Evolutionary conservation across 2,329 filamentous ascomycete species (phyloP).

Genomic region (Penicillium glabrum): DNA sequence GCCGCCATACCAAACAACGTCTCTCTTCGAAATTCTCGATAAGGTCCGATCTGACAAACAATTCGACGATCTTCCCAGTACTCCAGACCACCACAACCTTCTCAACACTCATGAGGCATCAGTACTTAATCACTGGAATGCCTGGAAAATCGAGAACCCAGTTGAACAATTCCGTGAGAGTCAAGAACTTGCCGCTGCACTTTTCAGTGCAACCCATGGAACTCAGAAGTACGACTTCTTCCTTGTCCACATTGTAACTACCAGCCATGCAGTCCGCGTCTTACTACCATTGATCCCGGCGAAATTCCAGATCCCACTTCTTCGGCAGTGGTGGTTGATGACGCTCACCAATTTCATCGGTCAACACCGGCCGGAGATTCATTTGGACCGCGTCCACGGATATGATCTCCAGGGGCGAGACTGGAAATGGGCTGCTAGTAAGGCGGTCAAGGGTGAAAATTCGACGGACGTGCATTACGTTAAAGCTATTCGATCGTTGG

Average conservation of each 20-base stretch:
- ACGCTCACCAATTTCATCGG: conserved; percentile 75
- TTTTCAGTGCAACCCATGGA: conserved; percentile 38
- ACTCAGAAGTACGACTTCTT: conserved; percentile 72
- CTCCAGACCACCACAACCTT: conserved; percentile 63
- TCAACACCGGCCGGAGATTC: conserved; percentile 70
- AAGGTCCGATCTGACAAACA: conserved; percentile 67
- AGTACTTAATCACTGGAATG: conserved; percentile 86
- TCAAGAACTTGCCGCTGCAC: conserved; percentile 54
- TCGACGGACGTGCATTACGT: conserved; percentile 79
- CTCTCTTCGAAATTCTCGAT: conserved; percentile 69
- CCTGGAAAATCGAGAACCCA: conserved; percentile 72
- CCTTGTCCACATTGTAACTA: conserved; percentile 76
- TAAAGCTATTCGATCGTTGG: conserved; percentile 69
- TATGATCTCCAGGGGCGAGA: conserved; percentile 63
- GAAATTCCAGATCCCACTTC: conserved; percentile 69
- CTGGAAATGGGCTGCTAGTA: conserved; percentile 75
- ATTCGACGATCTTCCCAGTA: conserved; percentile 66
- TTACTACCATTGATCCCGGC: conserved; percentile 74
- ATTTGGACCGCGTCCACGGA: conserved; percentile 61
- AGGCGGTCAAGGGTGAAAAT: conserved; percentile 67
- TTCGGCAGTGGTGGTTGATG: conserved; percentile 89
- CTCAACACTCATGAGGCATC: conserved; percentile 68
- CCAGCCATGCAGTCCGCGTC: conserved; percentile 84
- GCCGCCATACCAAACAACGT: conserved; percentile 59
- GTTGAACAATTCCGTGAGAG: conserved; percentile 73